phyloP scores from a whole-genome alignment of 1,139 yeast species.

The Diutina catenulata region DNA sequence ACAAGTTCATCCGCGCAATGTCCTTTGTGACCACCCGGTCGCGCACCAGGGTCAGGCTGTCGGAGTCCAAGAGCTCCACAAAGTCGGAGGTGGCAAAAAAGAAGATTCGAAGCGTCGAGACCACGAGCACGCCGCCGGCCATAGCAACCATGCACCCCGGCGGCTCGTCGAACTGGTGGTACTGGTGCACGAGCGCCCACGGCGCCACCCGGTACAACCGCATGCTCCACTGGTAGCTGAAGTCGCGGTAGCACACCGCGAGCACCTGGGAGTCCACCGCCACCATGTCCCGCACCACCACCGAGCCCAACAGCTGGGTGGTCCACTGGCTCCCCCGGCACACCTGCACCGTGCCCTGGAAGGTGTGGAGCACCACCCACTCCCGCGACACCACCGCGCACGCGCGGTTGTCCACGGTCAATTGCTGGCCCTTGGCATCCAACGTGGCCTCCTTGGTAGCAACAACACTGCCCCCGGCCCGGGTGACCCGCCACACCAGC shows the following conservation, averaged over 20 bases:
- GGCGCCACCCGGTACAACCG: slow-evolving; percentile 16
- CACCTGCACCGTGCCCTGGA: slow-evolving; percentile 2
- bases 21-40: slow-evolving; percentile 3
- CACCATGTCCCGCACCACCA: slow-evolving; percentile 18
- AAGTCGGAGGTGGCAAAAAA: slow-evolving; percentile 19
- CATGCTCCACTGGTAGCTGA: slow-evolving; percentile 20
- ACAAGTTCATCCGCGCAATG: slow-evolving; percentile 4
- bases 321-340: too few species aligned
- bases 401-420: not conserved
- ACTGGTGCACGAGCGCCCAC: slow-evolving; percentile 15
- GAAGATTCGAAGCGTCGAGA: slow-evolving; percentile 19
- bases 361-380: not conserved
- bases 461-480: too few species aligned
- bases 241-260: slow-evolving; percentile 26
- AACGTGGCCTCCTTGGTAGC: too few species aligned
- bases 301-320: too few species aligned
- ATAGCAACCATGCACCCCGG: slow-evolving; percentile 20
- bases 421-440: not conserved
- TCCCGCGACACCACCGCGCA: not conserved
- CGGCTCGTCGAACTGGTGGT: slow-evolving; percentile 22
- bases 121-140: slow-evolving; percentile 21
- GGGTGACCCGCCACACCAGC: too few species aligned
- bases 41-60: slow-evolving; percentile 5
- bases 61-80: slow-evolving; percentile 6
- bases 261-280: slow-evolving; percentile 9